Evolutionary conservation across 768 basidiomycete genomes (phyloP), one percentile per base, ranked within the genome.

Genomic region (Infundibulicybe gibba): DNA sequence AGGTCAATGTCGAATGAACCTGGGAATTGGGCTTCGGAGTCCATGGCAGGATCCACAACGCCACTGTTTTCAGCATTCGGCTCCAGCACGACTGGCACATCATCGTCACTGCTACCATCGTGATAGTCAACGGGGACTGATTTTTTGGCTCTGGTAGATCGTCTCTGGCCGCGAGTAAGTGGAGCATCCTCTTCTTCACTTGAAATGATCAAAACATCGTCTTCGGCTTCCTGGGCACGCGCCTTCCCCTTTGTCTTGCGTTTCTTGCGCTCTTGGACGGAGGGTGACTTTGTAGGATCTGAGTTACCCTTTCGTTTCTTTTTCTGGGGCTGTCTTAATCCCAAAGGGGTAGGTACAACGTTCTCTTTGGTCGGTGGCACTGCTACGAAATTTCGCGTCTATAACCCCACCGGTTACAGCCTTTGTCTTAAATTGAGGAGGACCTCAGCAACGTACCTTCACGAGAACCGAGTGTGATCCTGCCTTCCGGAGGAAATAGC

Each of bases 401-500:
- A 46, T 19, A 34, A 43, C 44, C 20, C 33, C 40, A 20, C 33
- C 15, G 35, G 35, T 40, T 32, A 35, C 13, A n/a, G n/a, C n/a
- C n/a, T n/a, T n/a, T n/a, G n/a, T 25, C 8, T 38, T 21, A 3
- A 19, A 15, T 35, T 25, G 3, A 21, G 9, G 34, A 13, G 19
- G 31, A 39, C 41, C 9, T 9, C 40, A 35, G 35, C n/a, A 30
- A 52, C 66, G n/a, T 42, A 87, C 93, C 75, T 95, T 95, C 54
- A 90, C 69, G 6, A 93, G 69, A 2, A 94, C 75, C 0, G 88
- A 82, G 62, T 94, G 90, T 9, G 87, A 77, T 43, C 92, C 90
- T 2, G 81, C 83, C 64, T 83, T 84, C 17, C 90, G 80, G 54
- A 94, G 72, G 67, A 94, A 95, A 61, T 91, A 95, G 41, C 87